phyloP scores from a whole-genome alignment of 2,329 filamentous ascomycete genomes.

The Sarocladium strictum region DNA sequence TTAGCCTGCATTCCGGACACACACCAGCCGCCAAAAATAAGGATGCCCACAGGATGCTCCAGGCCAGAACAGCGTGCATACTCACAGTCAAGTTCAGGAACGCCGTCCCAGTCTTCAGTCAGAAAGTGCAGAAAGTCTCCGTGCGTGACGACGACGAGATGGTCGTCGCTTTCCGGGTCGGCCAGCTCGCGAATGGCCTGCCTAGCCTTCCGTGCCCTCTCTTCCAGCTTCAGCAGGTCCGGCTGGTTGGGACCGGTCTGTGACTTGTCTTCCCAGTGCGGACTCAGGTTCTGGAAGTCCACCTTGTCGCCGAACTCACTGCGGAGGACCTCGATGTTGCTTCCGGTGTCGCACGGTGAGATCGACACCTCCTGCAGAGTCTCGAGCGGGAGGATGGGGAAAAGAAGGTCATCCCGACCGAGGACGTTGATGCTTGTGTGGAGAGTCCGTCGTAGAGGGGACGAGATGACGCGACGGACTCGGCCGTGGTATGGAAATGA shows the following conservation, averaged over 20 bases:
- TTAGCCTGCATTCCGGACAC: neutral
- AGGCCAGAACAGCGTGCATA: too few relatives aligned
- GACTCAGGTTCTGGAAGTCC: conserved; percentile 56
- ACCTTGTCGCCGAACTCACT: conserved; percentile 57
- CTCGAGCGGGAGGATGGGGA: conserved; percentile 59
- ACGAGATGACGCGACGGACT: conserved; percentile 68
- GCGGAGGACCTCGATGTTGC: conserved; percentile 44
- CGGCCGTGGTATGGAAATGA: conserved; percentile 59
- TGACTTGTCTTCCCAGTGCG: conserved; percentile 68
- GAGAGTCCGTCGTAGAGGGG: conserved; percentile 74
- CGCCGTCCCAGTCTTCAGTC: conserved; percentile 72
- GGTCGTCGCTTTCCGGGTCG: conserved; percentile 38
- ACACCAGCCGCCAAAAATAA: too few relatives aligned
- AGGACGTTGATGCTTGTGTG: conserved; percentile 72
- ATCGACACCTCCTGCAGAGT: conserved; percentile 73
- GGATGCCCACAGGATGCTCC: too few relatives aligned
- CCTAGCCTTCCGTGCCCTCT: conserved; percentile 55
- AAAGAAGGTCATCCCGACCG: conserved; percentile 33
- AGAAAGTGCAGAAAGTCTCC: conserved; percentile 81
- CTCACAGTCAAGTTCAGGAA: conserved; percentile 22
- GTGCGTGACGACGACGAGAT: conserved; percentile 74
- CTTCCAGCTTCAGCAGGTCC: conserved; percentile 46
- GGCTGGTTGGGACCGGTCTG: conserved; percentile 34
- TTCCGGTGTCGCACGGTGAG: conserved; percentile 71
- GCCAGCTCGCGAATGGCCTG: conserved; percentile 46